Conservation (phyloP, 345 rosid species). For the Sonneratia alba region DNA sequence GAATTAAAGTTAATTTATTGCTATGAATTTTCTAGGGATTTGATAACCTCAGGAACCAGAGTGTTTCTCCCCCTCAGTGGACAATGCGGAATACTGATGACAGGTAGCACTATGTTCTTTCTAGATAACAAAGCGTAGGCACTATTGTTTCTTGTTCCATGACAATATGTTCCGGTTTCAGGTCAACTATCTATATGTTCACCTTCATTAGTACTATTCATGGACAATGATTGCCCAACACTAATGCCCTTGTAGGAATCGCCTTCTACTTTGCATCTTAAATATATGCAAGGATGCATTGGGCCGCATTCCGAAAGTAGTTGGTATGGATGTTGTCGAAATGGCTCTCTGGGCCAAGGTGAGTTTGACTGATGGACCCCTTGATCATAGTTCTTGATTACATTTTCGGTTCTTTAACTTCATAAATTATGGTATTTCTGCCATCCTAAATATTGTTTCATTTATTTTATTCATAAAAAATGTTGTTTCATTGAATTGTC, state of each 20-base stretch:
- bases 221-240: neutral
- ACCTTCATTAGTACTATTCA: neutral
- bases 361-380: neutral
- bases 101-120: constrained; percentile 35
- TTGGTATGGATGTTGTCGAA: constrained; percentile 86
- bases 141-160: neutral
- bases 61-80: constrained; percentile 98
- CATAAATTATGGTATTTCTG: neutral
- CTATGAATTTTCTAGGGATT: constrained; percentile 62
- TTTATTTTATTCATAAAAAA: too few relatives aligned
- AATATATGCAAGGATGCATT: constrained; percentile 69
- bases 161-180: neutral
- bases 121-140: neutral
- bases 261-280: constrained; percentile 62
- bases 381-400: neutral
- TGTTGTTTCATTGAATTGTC: neutral
- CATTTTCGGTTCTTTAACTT: neutral
- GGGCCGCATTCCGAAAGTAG: constrained; percentile 77
- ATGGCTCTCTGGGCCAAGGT: constrained; percentile 99
- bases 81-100: constrained; percentile 97
- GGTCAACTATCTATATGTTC: neutral
- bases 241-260: constrained; percentile 38
- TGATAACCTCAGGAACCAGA: constrained; percentile 96
- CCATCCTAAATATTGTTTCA: neutral
- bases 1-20: constrained; percentile 8